Base-by-base conservation (phyloP, 257 asterid species). In the Primulina tabacum region DNA sequence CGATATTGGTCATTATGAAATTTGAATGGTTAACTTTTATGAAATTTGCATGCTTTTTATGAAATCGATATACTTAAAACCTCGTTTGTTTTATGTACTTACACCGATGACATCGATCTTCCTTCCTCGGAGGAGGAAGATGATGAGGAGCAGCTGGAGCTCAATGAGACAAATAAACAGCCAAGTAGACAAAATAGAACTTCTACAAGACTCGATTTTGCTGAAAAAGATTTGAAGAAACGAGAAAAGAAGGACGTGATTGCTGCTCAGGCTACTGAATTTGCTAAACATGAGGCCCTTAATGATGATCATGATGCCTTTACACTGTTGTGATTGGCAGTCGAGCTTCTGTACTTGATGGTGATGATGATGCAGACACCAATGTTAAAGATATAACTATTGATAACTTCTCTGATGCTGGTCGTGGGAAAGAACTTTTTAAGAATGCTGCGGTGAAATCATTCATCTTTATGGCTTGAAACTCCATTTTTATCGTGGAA, bases 251-350 rank as follows among this genome's bases (percentile, higher is more conserved):
- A 30, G 33, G 33, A 30, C 33, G 5, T 30, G 33, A 30, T 30
- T 30, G 92, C 83, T 16, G 64, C 77, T 55, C 88, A 79, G 70
- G 83, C 87, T 43, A 83, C 78, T 10, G 87, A 80, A 78, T 30
- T 79, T 57, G 88, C 95, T 21, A 88, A 82, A 50, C 73, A 64
- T 34, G 95, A 88, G 77, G 92, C 92, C 37, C 84, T 86, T 40
- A 86, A 58, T 70, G 95, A 86, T 70, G 92, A 88, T 66, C 95
- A 76, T 34, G 95, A 88, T 79, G 92, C 90, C 20, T 88, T 88
- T 74, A 88, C 95, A 88, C 95, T 33, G 90, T 88, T 65, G 92
- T 86, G 32, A 84, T 86, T 65, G 95, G 86, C 32, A 82, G 87
- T 60, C 82, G 82, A 60, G 85, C 87, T 20, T 86, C 92, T 20